Evolutionary conservation across 768 basidiomycete species (phyloP).

Genomic region (Russula vinacea): DNA sequence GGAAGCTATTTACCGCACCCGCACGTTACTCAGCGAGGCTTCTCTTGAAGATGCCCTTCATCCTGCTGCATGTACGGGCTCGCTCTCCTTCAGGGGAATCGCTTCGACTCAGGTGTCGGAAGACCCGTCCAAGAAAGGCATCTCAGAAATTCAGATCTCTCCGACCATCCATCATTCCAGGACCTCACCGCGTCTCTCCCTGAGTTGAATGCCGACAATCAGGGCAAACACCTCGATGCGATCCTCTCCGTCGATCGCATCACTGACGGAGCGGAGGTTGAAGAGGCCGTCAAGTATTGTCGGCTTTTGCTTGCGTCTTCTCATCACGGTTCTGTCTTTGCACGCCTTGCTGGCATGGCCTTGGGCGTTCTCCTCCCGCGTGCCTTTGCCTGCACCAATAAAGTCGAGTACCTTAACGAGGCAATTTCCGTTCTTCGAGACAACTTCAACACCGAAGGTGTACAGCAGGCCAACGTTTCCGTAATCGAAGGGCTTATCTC

Average conservation of each 20-base stretch:
- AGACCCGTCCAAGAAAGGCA: too few relatives aligned
- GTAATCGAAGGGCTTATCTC: background rate
- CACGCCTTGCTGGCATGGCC: background rate
- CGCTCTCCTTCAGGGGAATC: background rate
- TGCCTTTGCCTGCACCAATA: background rate
- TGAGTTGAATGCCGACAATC: background rate
- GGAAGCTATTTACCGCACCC: background rate
- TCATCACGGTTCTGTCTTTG: background rate
- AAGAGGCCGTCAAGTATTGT: background rate
- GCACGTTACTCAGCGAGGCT: background rate
- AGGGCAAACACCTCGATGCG: background rate
- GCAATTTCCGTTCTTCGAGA: background rate
- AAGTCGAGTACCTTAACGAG: conserved; percentile 1
- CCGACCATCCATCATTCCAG: background rate
- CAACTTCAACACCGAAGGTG: background rate
- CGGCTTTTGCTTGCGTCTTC: background rate
- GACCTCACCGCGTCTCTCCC: background rate
- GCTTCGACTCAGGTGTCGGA: background rate
- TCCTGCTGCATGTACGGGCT: background rate
- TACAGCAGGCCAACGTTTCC: background rate
- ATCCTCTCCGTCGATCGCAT: background rate
- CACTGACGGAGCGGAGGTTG: background rate
- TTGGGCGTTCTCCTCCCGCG: background rate
- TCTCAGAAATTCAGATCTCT: too few relatives aligned
- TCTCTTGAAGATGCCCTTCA: background rate